Conservation (phyloP, 805 yeast genomes). For the Barnettozyma siamensis region DNA sequence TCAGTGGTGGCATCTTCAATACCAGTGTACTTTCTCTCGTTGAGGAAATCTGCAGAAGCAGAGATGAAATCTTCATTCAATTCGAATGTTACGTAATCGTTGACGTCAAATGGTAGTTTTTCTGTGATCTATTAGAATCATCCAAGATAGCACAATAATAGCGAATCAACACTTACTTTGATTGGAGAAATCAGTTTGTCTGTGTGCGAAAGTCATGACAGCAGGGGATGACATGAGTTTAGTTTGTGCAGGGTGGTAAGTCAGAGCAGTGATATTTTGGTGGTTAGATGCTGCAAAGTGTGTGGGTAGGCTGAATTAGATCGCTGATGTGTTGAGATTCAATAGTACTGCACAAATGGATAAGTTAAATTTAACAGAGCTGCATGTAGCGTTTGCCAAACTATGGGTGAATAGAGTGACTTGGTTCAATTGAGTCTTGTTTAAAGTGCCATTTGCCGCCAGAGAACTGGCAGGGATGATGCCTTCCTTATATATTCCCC, state of each 20-base stretch:
- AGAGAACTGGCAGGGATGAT: too few relatives aligned
- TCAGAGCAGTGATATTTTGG: too few relatives aligned
- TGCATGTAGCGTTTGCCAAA: neutral
- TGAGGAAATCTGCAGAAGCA: slow-evolving; percentile 14
- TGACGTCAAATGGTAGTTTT: slow-evolving; percentile 22
- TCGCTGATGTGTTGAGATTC: neutral
- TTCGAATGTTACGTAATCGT: slow-evolving; percentile 21
- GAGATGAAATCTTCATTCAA: slow-evolving; percentile 20
- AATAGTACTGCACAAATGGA: too few relatives aligned
- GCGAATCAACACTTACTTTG: slow-evolving; percentile 13
- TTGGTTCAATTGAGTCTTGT: too few relatives aligned
- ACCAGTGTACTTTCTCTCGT: neutral
- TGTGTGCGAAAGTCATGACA: too few relatives aligned
- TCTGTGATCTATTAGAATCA: neutral
- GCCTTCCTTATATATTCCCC: too few relatives aligned
- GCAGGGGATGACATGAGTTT: too few relatives aligned
- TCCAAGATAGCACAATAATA: too few relatives aligned
- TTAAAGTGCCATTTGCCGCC: too few relatives aligned
- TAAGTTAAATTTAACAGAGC: neutral
- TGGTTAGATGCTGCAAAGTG: too few relatives aligned
- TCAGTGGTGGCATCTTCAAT: slow-evolving; percentile 1
- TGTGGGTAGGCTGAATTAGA: neutral
- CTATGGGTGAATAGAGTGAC: too few relatives aligned
- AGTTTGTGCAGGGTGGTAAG: too few relatives aligned
- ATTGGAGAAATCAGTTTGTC: neutral